Evolutionary conservation across 129 eudicot species (phyloP).

Genomic region (Erigeron canadensis): DNA sequence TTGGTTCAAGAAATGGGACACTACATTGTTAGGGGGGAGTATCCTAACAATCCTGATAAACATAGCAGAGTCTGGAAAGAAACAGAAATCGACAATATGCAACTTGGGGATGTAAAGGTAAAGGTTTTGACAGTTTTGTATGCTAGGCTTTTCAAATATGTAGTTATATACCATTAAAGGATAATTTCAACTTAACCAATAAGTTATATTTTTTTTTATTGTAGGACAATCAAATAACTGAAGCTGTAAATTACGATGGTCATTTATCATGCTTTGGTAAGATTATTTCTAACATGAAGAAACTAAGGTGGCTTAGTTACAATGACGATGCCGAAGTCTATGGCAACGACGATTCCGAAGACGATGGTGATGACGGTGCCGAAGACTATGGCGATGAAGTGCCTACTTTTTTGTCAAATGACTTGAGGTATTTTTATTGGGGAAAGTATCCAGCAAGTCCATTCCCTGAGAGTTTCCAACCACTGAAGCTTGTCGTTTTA

Average conservation of each 20-base stretch:
- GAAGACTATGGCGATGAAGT: background rate
- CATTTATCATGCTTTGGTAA: background rate
- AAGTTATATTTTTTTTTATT: too few species aligned
- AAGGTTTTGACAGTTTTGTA: too few species aligned
- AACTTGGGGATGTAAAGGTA: background rate
- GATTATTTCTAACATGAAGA: background rate
- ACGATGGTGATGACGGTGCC: background rate
- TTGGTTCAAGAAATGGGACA: conserved; percentile 1
- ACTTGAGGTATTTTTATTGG: too few species aligned
- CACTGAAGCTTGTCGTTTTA: too few species aligned
- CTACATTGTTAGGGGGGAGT: background rate
- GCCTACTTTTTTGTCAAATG: background rate
- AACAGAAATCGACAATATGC: background rate
- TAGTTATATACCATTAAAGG: too few species aligned
- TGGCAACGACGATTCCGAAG: background rate
- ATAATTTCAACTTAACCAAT: too few species aligned
- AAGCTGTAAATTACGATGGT: background rate
- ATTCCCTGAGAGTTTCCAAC: too few species aligned
- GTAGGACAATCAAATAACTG: background rate
- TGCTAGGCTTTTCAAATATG: too few species aligned
- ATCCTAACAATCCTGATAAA: background rate
- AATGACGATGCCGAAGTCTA: background rate
- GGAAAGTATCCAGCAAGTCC: too few species aligned
- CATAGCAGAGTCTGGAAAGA: background rate
- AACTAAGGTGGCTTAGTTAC: background rate